Percentiles rank a stretch among this genome's conserved stretches.
Evolutionary conservation across 139 green algal genomes (phyloP).

Genomic region (Chlamydomonas urium): DNA sequence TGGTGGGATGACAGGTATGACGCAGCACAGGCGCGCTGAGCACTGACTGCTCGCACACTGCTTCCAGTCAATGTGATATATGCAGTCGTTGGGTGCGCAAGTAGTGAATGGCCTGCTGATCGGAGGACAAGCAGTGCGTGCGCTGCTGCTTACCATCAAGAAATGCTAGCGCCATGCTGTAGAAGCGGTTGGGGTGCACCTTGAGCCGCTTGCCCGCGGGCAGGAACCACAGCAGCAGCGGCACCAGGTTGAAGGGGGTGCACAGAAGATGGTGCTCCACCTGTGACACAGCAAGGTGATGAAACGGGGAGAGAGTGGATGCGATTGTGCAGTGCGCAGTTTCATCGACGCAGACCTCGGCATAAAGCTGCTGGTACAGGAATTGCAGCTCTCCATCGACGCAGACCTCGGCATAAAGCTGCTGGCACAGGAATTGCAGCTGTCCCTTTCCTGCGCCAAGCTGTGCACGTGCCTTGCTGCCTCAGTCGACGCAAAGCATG

Average conservation of each 20-base stretch:
- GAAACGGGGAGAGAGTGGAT: not conserved
- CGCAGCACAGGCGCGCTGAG: no score
- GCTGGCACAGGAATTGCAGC: no score
- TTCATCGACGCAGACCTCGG: no score
- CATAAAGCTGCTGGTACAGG: no score
- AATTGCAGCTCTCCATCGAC: no score
- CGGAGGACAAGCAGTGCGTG: not conserved
- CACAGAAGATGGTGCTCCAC: constrained; percentile 27
- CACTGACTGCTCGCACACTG: no score
- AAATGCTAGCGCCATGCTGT: not conserved
- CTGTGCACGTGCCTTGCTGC: not conserved
- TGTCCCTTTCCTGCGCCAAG: no score
- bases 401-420: no score
- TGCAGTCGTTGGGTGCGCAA: no score
- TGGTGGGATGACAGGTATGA: no score
- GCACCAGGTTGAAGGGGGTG: constrained; percentile 28
- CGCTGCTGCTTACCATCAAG: not conserved
- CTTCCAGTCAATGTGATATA: no score
- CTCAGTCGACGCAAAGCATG: not conserved
- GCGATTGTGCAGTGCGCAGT: no score
- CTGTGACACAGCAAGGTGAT: constrained; percentile 15
- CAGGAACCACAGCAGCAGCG: not conserved
- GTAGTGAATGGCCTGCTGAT: not conserved
- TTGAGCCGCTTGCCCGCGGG: constrained; percentile 7
- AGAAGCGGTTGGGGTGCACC: constrained; percentile 2